These are phyloP conservation scores for Penicillium soppii DNA, from an alignment of 495 filamentous ascomycete genomes.

Conservation along the genomic window DNA sequence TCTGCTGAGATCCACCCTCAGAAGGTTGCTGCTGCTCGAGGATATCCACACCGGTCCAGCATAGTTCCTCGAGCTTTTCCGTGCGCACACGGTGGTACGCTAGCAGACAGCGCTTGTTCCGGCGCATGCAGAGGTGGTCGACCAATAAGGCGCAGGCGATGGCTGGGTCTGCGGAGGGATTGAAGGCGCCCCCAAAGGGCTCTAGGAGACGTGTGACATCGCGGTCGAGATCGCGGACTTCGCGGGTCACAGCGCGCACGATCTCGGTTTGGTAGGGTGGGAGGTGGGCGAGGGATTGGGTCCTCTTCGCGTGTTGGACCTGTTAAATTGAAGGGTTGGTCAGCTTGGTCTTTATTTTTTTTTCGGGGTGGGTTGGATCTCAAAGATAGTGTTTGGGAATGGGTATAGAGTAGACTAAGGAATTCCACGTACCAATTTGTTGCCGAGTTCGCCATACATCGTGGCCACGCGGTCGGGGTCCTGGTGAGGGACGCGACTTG, in stretches of 20 bases:
- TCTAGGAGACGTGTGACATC: slow-evolving; percentile 79
- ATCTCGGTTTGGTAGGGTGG: slow-evolving; percentile 93
- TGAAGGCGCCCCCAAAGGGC: slow-evolving; percentile 80
- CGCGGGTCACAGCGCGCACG: slow-evolving; percentile 80
- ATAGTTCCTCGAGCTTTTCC: slow-evolving; percentile 91
- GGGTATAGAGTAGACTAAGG: neutral
- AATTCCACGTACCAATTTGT: slow-evolving; percentile 64
- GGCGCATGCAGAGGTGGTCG: slow-evolving; percentile 89
- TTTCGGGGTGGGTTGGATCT: neutral
- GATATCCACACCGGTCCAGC: slow-evolving; percentile 86
- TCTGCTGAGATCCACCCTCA: slow-evolving; percentile 24
- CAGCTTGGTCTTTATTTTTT: neutral
- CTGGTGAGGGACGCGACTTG: slow-evolving; percentile 18
- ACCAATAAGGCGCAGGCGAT: slow-evolving; percentile 86
- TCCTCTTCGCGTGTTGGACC: slow-evolving; percentile 97
- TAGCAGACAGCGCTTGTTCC: slow-evolving; percentile 94
- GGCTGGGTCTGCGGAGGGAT: slow-evolving; percentile 79
- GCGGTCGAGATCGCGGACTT: slow-evolving; percentile 92
- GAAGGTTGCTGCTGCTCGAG: slow-evolving; percentile 55
- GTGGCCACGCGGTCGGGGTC: slow-evolving; percentile 28
- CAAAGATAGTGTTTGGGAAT: neutral
- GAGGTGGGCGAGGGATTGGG: slow-evolving; percentile 80
- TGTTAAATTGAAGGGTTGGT: slow-evolving; percentile 31
- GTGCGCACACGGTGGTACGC: slow-evolving; percentile 90
- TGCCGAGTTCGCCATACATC: slow-evolving; percentile 92